These are phyloP conservation scores for Cladosporium sp. DNA, from an alignment of 2,329 filamentous ascomycete species.

Conservation along the genomic window DNA sequence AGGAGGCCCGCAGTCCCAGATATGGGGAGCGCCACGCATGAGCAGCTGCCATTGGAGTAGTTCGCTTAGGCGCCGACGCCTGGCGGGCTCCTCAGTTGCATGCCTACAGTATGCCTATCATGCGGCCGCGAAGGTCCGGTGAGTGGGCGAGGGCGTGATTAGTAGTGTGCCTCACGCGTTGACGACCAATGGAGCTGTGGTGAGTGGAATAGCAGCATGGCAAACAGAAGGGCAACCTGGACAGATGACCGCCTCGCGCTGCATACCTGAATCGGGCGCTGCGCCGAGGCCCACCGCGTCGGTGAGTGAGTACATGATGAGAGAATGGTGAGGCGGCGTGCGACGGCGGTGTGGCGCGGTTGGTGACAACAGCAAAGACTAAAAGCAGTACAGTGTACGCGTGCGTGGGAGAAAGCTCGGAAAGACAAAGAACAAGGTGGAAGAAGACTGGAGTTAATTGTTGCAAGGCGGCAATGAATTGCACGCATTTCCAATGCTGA, in stretches of 20 bases:
- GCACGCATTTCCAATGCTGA: slow-evolving; percentile 13
- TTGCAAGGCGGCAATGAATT: neutral
- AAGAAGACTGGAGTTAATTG: slow-evolving; percentile 2
- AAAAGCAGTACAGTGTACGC: neutral
- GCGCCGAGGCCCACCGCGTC: slow-evolving; percentile 9
- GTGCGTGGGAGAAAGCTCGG: neutral
- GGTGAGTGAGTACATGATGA: neutral
- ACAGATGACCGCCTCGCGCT: slow-evolving; percentile 2
- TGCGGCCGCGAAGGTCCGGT: slow-evolving; percentile 9
- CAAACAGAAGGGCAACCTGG: neutral
- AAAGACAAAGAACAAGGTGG: neutral
- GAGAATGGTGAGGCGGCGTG: neutral
- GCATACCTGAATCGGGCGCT: slow-evolving; percentile 4
- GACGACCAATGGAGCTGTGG: slow-evolving; percentile 12
- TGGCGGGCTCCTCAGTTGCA: neutral
- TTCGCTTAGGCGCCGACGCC: slow-evolving; percentile 12
- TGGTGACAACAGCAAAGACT: neutral
- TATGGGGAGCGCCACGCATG: slow-evolving; percentile 6
- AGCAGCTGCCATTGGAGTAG: slow-evolving; percentile 9
- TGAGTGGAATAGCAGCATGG: neutral
- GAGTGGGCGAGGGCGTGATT: neutral
- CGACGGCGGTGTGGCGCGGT: slow-evolving; percentile 15
- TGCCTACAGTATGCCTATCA: neutral
- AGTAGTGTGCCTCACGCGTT: neutral
- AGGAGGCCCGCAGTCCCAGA: neutral